phyloP scores from a whole-genome alignment of 2,329 filamentous ascomycete species.

The Hortaea werneckii region DNA sequence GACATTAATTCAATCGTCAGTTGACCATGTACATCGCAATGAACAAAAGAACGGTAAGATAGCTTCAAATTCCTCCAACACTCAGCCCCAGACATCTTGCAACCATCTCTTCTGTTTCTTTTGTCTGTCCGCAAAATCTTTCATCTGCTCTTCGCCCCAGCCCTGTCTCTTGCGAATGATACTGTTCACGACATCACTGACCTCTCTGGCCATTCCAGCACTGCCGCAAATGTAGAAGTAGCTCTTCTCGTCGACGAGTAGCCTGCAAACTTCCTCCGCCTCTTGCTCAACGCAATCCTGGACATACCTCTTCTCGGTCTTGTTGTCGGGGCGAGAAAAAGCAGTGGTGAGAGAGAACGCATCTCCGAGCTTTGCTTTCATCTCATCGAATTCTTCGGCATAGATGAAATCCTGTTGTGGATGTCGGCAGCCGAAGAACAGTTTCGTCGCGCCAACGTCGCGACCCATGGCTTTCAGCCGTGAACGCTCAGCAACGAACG shows the following conservation, averaged over 20 bases:
- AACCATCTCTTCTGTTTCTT: conserved; percentile 12
- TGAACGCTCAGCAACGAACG: conserved; percentile 33
- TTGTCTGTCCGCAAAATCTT: conserved; percentile 8
- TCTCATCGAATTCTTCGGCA: conserved; percentile 20
- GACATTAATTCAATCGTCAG: no score
- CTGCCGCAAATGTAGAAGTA: conserved; percentile 35
- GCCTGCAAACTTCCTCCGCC: conserved; percentile 17
- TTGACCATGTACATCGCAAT: no score
- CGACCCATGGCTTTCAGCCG: conserved; percentile 26
- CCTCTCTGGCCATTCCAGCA: conserved; percentile 35
- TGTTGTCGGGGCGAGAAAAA: conserved; percentile 20
- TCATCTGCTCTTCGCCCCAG: conserved; percentile 6
- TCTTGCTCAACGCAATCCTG: conserved; percentile 29
- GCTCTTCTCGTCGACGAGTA: conserved; percentile 26
- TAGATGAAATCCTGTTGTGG: conserved; percentile 30
- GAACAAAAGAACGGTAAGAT: no score
- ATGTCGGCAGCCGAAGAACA: conserved; percentile 35
- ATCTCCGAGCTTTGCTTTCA: conserved; percentile 15
- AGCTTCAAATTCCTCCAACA: no score
- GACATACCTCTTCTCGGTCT: conserved; percentile 25
- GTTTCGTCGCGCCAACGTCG: conserved; percentile 28
- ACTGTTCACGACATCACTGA: conserved; percentile 26
- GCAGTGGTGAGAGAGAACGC: conserved; percentile 23
- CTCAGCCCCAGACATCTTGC: conserved; percentile 13
- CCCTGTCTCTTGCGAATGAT: neutral